Conservation (phyloP, 495 filamentous ascomycete genomes). For the Annulohypoxylon bovei region DNA sequence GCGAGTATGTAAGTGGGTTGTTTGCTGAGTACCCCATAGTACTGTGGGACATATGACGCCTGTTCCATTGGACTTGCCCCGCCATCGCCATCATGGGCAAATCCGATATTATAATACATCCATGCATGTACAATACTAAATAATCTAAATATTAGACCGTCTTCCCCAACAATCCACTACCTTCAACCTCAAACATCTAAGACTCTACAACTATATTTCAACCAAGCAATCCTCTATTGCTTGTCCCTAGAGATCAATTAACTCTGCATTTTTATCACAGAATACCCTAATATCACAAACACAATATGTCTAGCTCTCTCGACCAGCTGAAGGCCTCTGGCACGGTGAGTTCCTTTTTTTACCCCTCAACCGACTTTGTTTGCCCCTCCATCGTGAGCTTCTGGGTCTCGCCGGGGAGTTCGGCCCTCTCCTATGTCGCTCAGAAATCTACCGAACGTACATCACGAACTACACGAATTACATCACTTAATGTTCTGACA, state of each 20-base stretch:
- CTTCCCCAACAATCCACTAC: constrained; percentile 24
- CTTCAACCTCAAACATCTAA: constrained; percentile 15
- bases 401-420: constrained; percentile 23
- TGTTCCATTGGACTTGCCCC: constrained; percentile 32
- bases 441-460: constrained; percentile 14
- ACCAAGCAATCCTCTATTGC: neutral
- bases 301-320: constrained; percentile 82
- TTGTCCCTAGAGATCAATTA: neutral
- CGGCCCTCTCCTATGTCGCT: constrained; percentile 4
- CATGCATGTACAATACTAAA: constrained; percentile 2
- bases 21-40: constrained; percentile 31
- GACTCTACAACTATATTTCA: constrained; percentile 30
- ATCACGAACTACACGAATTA: neutral
- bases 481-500: neutral
- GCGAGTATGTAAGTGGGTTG: neutral
- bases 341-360: constrained; percentile 74
- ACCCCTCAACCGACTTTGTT: constrained; percentile 52
- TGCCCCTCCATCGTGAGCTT: constrained; percentile 47
- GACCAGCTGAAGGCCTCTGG: constrained; percentile 96
- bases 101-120: constrained; percentile 1
- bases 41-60: constrained; percentile 38
- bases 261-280: constrained; percentile 9
- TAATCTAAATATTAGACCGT: constrained; percentile 24
- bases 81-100: constrained; percentile 37
- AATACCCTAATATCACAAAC: constrained; percentile 20